phyloP scores from a whole-genome alignment of 2,329 filamentous ascomycete genomes.

The Fusarium sp. region DNA sequence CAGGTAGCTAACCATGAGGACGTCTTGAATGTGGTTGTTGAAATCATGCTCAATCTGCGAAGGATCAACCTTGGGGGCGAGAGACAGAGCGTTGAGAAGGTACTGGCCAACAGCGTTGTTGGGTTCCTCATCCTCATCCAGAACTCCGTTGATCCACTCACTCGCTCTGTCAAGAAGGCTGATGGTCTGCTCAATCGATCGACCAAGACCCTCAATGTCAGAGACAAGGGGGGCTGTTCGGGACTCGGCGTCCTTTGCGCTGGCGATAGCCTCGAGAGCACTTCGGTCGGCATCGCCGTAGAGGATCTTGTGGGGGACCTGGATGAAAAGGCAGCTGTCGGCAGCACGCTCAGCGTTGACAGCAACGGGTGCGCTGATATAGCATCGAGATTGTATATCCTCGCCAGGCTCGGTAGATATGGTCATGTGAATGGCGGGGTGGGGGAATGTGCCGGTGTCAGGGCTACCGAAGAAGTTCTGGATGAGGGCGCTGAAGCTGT shows the following conservation, averaged over 20 bases:
- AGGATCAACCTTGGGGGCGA: slow-evolving; percentile 94
- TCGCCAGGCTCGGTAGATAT: slow-evolving; percentile 90
- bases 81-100: slow-evolving; percentile 90
- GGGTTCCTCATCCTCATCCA: slow-evolving; percentile 92
- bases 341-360: slow-evolving; percentile 94
- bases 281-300: slow-evolving; percentile 79
- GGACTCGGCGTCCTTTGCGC: slow-evolving; percentile 82
- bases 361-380: slow-evolving; percentile 95
- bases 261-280: slow-evolving; percentile 83
- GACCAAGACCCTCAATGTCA: slow-evolving; percentile 90
- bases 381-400: slow-evolving; percentile 90
- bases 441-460: slow-evolving; percentile 95
- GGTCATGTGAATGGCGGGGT: slow-evolving; percentile 97
- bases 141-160: slow-evolving; percentile 90
- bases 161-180: slow-evolving; percentile 91
- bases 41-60: slow-evolving; percentile 96
- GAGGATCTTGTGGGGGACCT: slow-evolving; percentile 93
- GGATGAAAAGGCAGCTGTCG: slow-evolving; percentile 97
- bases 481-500: slow-evolving; percentile 96
- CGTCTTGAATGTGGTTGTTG: slow-evolving; percentile 99
- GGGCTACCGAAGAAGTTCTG: slow-evolving; percentile 99
- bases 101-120: slow-evolving; percentile 94
- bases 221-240: slow-evolving; percentile 79
- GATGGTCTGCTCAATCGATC: slow-evolving; percentile 87
- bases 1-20: slow-evolving; percentile 96